These are phyloP conservation scores for Penicillium simplicissimum DNA, from an alignment of 495 filamentous ascomycete species.

Conservation along the genomic window DNA sequence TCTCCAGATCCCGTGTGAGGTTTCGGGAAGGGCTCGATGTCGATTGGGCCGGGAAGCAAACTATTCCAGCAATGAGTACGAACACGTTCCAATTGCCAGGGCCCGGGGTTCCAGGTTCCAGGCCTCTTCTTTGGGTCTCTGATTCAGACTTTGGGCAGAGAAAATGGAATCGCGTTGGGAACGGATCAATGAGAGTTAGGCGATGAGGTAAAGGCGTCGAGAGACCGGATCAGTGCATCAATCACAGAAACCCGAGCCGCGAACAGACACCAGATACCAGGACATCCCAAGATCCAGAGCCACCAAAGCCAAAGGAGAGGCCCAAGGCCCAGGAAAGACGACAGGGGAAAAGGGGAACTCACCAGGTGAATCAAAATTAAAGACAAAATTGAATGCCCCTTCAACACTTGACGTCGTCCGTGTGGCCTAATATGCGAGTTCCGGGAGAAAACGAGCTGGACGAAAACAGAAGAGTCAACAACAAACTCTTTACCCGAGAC, in stretches of 20 bases:
- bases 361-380: conserved; percentile 34
- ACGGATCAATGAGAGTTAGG: not conserved
- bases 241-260: not conserved
- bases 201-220: conserved; percentile 7
- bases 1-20: conserved; percentile 15
- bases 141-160: not conserved
- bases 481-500: conserved; percentile 32
- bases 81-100: conserved; percentile 18
- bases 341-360: conserved; percentile 24
- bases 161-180: not conserved
- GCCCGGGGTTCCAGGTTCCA: not conserved
- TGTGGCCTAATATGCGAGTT: conserved; percentile 41
- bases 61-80: conserved; percentile 40
- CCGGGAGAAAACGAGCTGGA: conserved; percentile 24
- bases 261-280: not conserved
- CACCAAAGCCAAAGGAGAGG: not conserved
- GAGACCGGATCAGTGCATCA: conserved; percentile 39
- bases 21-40: conserved; percentile 29
- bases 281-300: not conserved
- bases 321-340: not conserved
- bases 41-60: conserved; percentile 28
- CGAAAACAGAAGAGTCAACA: conserved; percentile 38
- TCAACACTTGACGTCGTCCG: conserved; percentile 22
- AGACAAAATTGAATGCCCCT: conserved; percentile 25
- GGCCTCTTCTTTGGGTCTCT: not conserved